phyloP scores from a whole-genome alignment of 2,329 filamentous ascomycete species.

The Penicillium sp. region DNA sequence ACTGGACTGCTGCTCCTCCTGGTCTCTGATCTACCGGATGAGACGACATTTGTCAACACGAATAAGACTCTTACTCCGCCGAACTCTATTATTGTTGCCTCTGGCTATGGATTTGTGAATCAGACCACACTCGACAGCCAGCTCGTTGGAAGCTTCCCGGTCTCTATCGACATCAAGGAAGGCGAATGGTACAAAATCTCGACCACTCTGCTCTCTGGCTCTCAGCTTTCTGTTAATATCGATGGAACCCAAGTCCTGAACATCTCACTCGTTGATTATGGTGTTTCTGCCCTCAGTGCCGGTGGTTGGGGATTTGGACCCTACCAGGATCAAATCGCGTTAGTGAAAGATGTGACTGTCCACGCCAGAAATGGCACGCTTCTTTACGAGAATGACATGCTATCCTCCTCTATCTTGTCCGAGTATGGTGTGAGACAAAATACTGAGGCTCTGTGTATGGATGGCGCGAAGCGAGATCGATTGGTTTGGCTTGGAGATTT shows the following conservation, averaged over 20 bases:
- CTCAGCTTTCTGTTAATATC: slow-evolving; percentile 14
- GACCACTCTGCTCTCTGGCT: slow-evolving; percentile 5
- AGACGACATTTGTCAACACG: slow-evolving; percentile 15
- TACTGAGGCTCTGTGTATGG: slow-evolving; percentile 40
- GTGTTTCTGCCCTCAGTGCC: slow-evolving; percentile 7
- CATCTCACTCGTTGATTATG: slow-evolving; percentile 12
- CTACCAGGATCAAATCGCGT: slow-evolving; percentile 29
- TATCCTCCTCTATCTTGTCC: slow-evolving; percentile 13
- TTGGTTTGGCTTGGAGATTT: slow-evolving; percentile 40
- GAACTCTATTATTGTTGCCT: slow-evolving; percentile 14
- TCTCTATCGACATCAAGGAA: slow-evolving; percentile 15
- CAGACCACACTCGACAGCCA: slow-evolving; percentile 15
- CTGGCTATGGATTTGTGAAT: slow-evolving; percentile 16
- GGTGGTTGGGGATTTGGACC: slow-evolving; percentile 26
- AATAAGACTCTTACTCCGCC: slow-evolving; percentile 15
- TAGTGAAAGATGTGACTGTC: slow-evolving; percentile 22
- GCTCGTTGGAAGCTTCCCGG: slow-evolving; percentile 11
- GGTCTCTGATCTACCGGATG: slow-evolving; percentile 12
- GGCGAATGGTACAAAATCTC: slow-evolving; percentile 16
- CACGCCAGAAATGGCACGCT: slow-evolving; percentile 23
- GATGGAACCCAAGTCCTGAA: slow-evolving; percentile 9
- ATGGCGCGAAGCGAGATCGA: slow-evolving; percentile 66
- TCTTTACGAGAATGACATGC: slow-evolving; percentile 24
- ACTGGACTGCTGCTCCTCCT: slow-evolving; percentile 16
- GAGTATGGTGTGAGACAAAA: slow-evolving; percentile 33